Evolutionary conservation across 306 rosid genomes (phyloP), one percentile per base, ranked within the genome.

Genomic region (Cucumis sativus): DNA sequence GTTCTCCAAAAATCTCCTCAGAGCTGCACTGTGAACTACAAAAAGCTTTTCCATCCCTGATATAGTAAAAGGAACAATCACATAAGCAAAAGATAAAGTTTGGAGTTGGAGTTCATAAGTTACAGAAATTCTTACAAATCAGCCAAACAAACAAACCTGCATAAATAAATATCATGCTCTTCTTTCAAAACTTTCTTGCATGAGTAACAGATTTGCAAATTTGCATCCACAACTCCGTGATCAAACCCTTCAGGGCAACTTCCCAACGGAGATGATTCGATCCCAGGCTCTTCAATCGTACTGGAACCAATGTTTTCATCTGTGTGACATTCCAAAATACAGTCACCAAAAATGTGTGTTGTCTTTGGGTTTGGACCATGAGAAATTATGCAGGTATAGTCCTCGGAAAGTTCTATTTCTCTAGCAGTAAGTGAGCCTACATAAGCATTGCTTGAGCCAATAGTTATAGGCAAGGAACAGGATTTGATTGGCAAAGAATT

Each of bases 331-430:
- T 91, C 96, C 88, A 93, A 88, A 81, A 93, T 79, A 83, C 89
- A 86, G 89, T 93, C 98, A 81, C 98, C 96, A 86, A 91, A 91
- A 80, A 93, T 88, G 75, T 81, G 98, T 37, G 91, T 89, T 69
- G 84, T 84, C 85, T 89, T 93, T 3, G 93, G 98, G 72, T 93
- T 89, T 77, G 97, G 98, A 82, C 98, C 98, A 71, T 91, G 93
- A 80, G 96, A 93, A 87, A 91, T 93, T 82, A 93, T 89, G 79
- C 98, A 89, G 60, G 98, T 91, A 83, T 93, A 93, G 85, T 91
- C 97, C 88, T 93, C 97, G 16, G 96, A 93, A 60, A 91, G 97
- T 84, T 91, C 93, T 67, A 93, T 91, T 76, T 89, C 97, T 84
- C 80, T 88, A 25, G 90, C 91, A 54, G 97, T 85, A 60, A 93